phyloP scores from a whole-genome alignment of 371 early-diverging fungal species.

The Syncephalis plumigaleata region DNA sequence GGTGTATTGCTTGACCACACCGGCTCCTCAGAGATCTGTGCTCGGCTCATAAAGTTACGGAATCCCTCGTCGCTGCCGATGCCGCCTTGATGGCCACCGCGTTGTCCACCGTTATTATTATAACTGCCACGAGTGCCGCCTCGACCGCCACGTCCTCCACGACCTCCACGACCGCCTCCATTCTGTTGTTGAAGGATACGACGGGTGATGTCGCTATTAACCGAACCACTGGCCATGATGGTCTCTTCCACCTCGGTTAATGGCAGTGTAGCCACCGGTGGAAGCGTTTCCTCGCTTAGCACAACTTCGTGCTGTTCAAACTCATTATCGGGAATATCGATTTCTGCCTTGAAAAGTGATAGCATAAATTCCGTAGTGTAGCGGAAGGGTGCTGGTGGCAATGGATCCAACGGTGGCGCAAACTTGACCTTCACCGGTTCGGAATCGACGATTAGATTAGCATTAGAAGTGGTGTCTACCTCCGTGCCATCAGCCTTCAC shows the following conservation, averaged over 20 bases:
- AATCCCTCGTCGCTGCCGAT: not conserved
- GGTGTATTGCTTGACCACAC: not conserved
- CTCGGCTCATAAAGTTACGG: not conserved
- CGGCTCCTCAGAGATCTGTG: not conserved
- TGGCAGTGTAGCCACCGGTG: conserved; percentile 42
- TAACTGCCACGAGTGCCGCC: conserved; percentile 2
- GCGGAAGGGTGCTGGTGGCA: conserved; percentile 22
- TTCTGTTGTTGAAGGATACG: conserved; percentile 11
- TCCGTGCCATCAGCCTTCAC: conserved; percentile 1
- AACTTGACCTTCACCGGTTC: conserved; percentile 3
- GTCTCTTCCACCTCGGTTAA: conserved; percentile 48
- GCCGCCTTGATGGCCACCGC: conserved; percentile 2
- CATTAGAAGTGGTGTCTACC: conserved; percentile 4
- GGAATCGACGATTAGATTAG: conserved; percentile 7
- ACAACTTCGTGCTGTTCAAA: conserved; percentile 58
- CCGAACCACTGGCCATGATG: conserved; percentile 27
- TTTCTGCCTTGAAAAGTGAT: conserved; percentile 36
- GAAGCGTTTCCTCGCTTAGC: conserved; percentile 34
- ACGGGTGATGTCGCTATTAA: conserved; percentile 26
- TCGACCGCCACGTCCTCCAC: conserved; percentile 1
- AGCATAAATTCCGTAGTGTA: conserved; percentile 70
- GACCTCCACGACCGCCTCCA: conserved; percentile 3
- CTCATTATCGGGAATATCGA: conserved; percentile 23
- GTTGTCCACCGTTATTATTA: not conserved
- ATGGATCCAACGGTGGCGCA: conserved; percentile 14